Evolutionary conservation across 1,284 basidiomycete genomes (phyloP).

Genomic region (Papiliotrema terrestris): DNA sequence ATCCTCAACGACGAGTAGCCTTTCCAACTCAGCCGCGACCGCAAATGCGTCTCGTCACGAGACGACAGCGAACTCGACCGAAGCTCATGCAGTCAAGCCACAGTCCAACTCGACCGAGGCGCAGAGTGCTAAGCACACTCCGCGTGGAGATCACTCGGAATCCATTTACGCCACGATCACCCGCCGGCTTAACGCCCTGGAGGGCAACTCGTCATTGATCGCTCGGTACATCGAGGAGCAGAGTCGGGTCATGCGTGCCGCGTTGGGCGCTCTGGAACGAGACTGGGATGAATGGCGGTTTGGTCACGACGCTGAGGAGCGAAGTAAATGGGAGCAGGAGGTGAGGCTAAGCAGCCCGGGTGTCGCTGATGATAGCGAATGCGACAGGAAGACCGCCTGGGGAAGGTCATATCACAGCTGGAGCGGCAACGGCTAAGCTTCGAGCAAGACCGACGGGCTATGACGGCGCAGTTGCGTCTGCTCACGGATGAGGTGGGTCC

Average conservation of each 20-base stretch:
- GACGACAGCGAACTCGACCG: too few relatives aligned
- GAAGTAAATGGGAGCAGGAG: constrained; percentile 31
- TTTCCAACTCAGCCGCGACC: too few relatives aligned
- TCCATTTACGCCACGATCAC: constrained; percentile 96
- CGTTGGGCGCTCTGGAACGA: constrained; percentile 66
- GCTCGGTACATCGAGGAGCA: constrained; percentile 89
- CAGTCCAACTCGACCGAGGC: constrained; percentile 23
- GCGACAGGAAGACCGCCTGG: constrained; percentile 42
- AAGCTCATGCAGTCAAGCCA: background rate
- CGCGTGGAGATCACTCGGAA: constrained; percentile 63
- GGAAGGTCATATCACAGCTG: constrained; percentile 30
- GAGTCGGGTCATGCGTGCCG: constrained; percentile 68
- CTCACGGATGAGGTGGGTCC: constrained; percentile 35
- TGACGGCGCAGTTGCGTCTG: constrained; percentile 28
- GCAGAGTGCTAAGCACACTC: constrained; percentile 10
- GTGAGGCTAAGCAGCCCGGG: constrained; percentile 14
- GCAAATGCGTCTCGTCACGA: too few relatives aligned
- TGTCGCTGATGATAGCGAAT: constrained; percentile 22
- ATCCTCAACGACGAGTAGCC: too few relatives aligned
- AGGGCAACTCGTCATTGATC: constrained; percentile 83
- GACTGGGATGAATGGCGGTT: constrained; percentile 41
- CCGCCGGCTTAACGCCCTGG: constrained; percentile 81
- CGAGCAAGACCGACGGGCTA: constrained; percentile 33
- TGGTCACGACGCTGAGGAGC: constrained; percentile 24
- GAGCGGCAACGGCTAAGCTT: constrained; percentile 36